These are phyloP conservation scores for Omphalotus olearius DNA, from an alignment of 1,284 basidiomycete species.

Conservation along the genomic window DNA sequence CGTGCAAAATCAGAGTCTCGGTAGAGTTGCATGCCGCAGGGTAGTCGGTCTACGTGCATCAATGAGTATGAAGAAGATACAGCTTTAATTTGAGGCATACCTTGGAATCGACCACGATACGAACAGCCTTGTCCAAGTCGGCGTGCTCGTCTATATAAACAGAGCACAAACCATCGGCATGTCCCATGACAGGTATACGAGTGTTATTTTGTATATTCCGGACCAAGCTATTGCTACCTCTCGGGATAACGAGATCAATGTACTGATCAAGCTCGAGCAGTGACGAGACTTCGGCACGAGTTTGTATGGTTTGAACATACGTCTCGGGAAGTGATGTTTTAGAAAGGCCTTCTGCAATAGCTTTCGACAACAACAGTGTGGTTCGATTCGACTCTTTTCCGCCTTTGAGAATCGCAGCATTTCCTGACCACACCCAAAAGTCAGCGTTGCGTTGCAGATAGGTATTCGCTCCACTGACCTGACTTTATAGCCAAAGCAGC, in stretches of 20 bases:
- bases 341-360: slow-evolving; percentile 78
- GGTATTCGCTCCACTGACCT: slow-evolving; percentile 44
- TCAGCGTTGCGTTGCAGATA: slow-evolving; percentile 6
- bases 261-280: slow-evolving; percentile 85
- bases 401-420: slow-evolving; percentile 95
- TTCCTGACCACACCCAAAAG: slow-evolving; percentile 47
- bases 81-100: slow-evolving; percentile 36
- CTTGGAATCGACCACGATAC: slow-evolving; percentile 90
- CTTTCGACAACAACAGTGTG: slow-evolving; percentile 66
- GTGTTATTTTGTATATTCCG: slow-evolving; percentile 86
- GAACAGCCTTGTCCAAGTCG: slow-evolving; percentile 70
- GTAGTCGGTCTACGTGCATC: slow-evolving; percentile 74
- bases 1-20: slow-evolving; percentile 89
- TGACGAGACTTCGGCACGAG: slow-evolving; percentile 87
- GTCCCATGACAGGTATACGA: slow-evolving; percentile 97
- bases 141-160: slow-evolving; percentile 88
- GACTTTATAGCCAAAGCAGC: slow-evolving; percentile 95
- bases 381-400: slow-evolving; percentile 90
- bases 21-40: slow-evolving; percentile 95
- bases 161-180: slow-evolving; percentile 93
- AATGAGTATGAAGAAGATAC: slow-evolving; percentile 6
- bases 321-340: slow-evolving; percentile 71
- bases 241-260: slow-evolving; percentile 96
- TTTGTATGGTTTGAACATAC: slow-evolving; percentile 91
- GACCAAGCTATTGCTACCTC: slow-evolving; percentile 92